These are phyloP conservation scores for Pythium insidiosum DNA, from an alignment of 352 stramenopile genomes.

Conservation along the genomic window DNA sequence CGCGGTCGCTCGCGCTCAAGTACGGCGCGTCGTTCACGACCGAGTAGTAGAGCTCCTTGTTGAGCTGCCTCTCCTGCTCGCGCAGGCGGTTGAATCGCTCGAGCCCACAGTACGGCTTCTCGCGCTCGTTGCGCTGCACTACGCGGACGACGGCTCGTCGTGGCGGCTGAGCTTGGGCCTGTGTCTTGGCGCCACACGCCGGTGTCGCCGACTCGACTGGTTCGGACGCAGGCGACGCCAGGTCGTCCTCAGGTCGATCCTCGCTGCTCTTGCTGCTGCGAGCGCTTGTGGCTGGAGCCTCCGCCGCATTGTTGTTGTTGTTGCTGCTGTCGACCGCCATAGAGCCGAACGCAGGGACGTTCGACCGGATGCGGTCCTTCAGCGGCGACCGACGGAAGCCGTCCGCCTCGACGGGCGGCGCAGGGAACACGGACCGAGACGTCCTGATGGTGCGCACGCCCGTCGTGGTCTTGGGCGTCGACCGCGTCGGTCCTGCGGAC, in stretches of 20 bases:
- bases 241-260: neutral
- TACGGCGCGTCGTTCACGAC: conserved; percentile 80
- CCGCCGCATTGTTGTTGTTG: neutral
- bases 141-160: conserved; percentile 30
- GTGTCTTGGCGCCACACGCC: neutral
- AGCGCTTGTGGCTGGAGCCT: too few species aligned
- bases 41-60: conserved; percentile 53
- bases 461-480: conserved; percentile 18
- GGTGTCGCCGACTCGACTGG: neutral
- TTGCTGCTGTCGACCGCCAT: neutral
- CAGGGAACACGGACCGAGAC: conserved; percentile 39
- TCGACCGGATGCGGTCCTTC: too few species aligned
- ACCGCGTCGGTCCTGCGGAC: conserved; percentile 44
- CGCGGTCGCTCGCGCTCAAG: conserved; percentile 31
- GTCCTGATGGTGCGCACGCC: conserved; percentile 39
- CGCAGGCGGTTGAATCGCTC: conserved; percentile 43
- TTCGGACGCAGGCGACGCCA: too few species aligned
- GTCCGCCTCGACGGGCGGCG: neutral
- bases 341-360: neutral
- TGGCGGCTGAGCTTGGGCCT: neutral
- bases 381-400: too few species aligned
- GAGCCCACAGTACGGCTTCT: conserved; percentile 67
- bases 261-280: neutral
- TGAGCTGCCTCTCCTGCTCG: conserved; percentile 16
- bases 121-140: conserved; percentile 46